Percentiles rank a stretch among this genome's conserved stretches.
These are phyloP conservation scores for Orbilia javanica DNA, from an alignment of 2,329 filamentous ascomycete species.

Conservation along the genomic window DNA sequence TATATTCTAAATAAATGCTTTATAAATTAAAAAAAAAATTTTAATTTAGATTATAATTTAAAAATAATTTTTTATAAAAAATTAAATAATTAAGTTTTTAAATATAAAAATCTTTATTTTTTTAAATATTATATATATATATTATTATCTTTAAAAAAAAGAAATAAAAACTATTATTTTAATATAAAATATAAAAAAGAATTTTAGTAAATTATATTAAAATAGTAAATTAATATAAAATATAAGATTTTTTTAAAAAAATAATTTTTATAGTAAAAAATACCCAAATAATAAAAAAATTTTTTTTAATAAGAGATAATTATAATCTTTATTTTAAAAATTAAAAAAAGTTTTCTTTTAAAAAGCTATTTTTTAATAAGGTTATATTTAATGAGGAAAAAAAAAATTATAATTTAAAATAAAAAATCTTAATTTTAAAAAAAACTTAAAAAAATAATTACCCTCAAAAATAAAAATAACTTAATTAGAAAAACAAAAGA, in stretches of 20 bases:
- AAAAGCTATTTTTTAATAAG: slow-evolving; percentile 13
- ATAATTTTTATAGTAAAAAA: slow-evolving; percentile 13
- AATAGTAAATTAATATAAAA: too few relatives aligned
- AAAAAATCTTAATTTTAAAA: background rate
- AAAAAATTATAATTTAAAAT: background rate
- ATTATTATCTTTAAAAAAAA: background rate
- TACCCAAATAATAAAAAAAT: slow-evolving; percentile 1
- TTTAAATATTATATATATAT: background rate
- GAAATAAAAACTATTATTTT: background rate
- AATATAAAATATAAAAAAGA: slow-evolving; percentile 5
- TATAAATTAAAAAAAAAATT: background rate
- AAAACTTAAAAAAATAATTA: background rate
- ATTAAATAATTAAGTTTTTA: background rate
- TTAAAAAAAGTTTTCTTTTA: slow-evolving; percentile 29
- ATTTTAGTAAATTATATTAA: background rate
- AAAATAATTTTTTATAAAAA: background rate
- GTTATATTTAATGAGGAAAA: background rate
- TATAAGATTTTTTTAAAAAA: slow-evolving; percentile 13
- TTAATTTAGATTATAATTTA: background rate
- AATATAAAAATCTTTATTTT: background rate
- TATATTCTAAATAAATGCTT: too few relatives aligned
- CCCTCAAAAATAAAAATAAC: background rate
- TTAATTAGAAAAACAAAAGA: background rate
- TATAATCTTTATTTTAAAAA: slow-evolving; percentile 22
- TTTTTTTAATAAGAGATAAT: slow-evolving; percentile 26